Evolutionary conservation across 2,329 filamentous ascomycete species (phyloP).

Genomic region (Exophiala sp.): DNA sequence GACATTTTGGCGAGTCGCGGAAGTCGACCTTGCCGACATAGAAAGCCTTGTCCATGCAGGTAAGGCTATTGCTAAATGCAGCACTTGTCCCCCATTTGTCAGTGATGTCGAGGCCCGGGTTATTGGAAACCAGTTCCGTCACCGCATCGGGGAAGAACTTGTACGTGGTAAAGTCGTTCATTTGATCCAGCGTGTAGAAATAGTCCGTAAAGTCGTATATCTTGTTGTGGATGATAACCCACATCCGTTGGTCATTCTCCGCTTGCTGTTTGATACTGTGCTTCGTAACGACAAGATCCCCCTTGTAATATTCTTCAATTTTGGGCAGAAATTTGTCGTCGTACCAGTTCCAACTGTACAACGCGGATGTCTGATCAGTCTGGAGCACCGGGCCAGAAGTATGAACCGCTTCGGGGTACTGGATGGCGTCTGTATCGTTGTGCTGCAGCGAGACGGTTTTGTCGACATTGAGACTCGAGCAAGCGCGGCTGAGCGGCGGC

Average conservation of each 20-base stretch:
- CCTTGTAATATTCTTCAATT: constrained; percentile 82
- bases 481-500: constrained; percentile 68
- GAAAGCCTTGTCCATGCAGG: constrained; percentile 77
- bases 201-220: constrained; percentile 93
- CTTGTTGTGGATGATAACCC: constrained; percentile 69
- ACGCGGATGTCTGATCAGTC: constrained; percentile 49
- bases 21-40: constrained; percentile 82
- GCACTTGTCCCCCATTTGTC: constrained; percentile 52
- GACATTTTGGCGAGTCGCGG: constrained; percentile 66
- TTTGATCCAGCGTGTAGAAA: constrained; percentile 64
- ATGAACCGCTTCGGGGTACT: constrained; percentile 57
- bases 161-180: constrained; percentile 54
- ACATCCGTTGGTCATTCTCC: constrained; percentile 60
- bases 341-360: constrained; percentile 72
- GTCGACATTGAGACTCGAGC: constrained; percentile 63
- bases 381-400: constrained; percentile 59
- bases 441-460: constrained; percentile 48
- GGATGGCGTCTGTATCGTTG: constrained; percentile 58
- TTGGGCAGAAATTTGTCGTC: constrained; percentile 63
- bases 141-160: constrained; percentile 67
- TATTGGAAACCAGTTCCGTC: constrained; percentile 61
- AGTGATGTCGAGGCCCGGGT: constrained; percentile 75
- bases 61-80: constrained; percentile 59
- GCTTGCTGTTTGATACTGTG: constrained; percentile 60
- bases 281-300: constrained; percentile 68